Evolutionary conservation across 1,284 basidiomycete species (phyloP).

Genomic region (Leccinum subrobustum): DNA sequence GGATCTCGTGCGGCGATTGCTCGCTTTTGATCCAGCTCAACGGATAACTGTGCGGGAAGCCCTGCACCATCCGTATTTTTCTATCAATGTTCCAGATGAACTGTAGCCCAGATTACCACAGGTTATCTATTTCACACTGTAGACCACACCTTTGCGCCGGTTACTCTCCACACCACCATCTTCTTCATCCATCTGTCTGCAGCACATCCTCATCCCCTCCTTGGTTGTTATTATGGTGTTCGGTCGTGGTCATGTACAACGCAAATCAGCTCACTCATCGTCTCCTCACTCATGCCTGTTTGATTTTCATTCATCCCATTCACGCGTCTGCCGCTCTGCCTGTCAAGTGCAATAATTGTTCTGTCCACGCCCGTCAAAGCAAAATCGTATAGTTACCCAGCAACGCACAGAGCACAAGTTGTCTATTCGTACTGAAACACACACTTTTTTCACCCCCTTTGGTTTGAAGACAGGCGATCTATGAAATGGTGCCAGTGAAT

Average conservation of each 20-base stretch:
- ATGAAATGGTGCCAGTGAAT: neutral
- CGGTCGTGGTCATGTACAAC: constrained; percentile 39
- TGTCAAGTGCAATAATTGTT: constrained; percentile 34
- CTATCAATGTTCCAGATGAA: constrained; percentile 58
- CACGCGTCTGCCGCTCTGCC: constrained; percentile 20
- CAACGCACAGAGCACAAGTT: constrained; percentile 17
- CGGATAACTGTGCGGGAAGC: constrained; percentile 87
- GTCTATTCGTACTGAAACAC: constrained; percentile 23
- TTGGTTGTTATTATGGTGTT: constrained; percentile 41
- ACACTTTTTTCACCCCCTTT: constrained; percentile 11
- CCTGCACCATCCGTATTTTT: constrained; percentile 85
- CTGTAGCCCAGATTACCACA: constrained; percentile 42
- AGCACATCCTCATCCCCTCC: constrained; percentile 21
- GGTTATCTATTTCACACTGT: constrained; percentile 37
- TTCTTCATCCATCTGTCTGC: constrained; percentile 26
- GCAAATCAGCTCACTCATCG: constrained; percentile 33
- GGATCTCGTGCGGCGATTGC: constrained; percentile 82
- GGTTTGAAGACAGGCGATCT: constrained; percentile 6
- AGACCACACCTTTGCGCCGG: constrained; percentile 31
- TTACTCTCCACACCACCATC: constrained; percentile 23
- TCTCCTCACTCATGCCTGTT: constrained; percentile 30
- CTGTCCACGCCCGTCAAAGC: constrained; percentile 29
- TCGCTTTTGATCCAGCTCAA: constrained; percentile 89
- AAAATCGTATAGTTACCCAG: constrained; percentile 33
- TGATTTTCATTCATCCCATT: constrained; percentile 26